Base-by-base conservation (phyloP, 495 filamentous ascomycete species). In the Talaromyces ruber region DNA sequence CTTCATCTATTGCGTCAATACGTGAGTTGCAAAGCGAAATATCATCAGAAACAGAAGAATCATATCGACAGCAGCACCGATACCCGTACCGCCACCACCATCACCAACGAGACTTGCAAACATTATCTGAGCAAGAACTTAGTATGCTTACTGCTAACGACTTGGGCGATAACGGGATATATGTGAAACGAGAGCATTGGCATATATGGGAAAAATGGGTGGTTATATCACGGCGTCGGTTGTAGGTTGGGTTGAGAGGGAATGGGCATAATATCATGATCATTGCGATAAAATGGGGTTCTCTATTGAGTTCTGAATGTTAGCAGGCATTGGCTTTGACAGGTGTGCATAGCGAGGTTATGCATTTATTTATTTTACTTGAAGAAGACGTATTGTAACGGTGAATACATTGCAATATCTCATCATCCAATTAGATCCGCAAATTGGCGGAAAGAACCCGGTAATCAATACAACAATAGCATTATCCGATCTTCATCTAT, bases 201-300 rank as follows among this genome's bases (percentile, higher is more conserved):
- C 79, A 81, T 61, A 68, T 82, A 59, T 90, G 87, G 87, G 82
- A 88, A 71, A 76, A 79, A 52, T 90, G 87, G 87, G 85, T 81
- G n/a, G 65, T 79, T 32, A 11, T 30, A 30, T 22, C 54, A 34
- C 7, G 54, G 54, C 54, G 54, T 57, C 54, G 28, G 14, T 29
- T 34, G 26, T 57, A 57, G 14, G 22, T 28, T 26, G 26, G 50
- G 24, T 9, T 14, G 18, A 9, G 9, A 26, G 51, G 22, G 34
- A 14, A n/a, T 39, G 34, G 34, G 34, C 16, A 39, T 39, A 39
- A 39, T 37, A 37, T 37, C 32, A 37, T 37, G 32, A 37, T 16
- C 12, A 39, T 39, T 39, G 34, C 34, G 16, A 39, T 39, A 39
- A 39, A 39, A 39, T 39, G 34, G 1, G 9, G 14, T 39, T 16